Base-by-base conservation (phyloP, 2,329 filamentous ascomycete genomes). In the Zymoseptoria pseudotritici region DNA sequence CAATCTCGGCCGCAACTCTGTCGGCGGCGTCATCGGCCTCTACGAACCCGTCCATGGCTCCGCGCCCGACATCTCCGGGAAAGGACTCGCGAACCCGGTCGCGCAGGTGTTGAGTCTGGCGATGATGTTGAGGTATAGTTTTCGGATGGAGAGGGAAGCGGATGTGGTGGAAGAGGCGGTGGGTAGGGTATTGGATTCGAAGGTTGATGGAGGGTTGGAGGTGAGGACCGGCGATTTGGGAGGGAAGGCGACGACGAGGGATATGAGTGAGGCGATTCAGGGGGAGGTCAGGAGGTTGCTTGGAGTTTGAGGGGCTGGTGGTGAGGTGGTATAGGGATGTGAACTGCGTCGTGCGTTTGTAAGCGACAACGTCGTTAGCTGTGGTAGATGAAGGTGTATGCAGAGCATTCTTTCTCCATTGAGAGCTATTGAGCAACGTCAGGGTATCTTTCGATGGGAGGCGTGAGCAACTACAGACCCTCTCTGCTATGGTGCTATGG, bases 181-280 rank as follows among this genome's bases (percentile, higher is more conserved):
- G 0, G 77, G 78, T 0, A 73, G 74, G 50, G 69, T 85, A 57
- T 78, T 85, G 72, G 75, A 80, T 7, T 76, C 75, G 4, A 80
- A 84, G 2, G 80, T 83, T 63, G 75, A 75, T 10, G 82, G 78
- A 19, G 81, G 80, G 58, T 74, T 75, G 7, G 82, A 81, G 0
- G 70, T 83, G 13, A 69, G 79, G 49, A 85, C 83, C 0, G 76
- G 75, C 5, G 82, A 85, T 71, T 72, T 85, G 1, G 82, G 82
- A 4, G 82, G 83, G 2, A 73, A 66, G 49, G 71, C 73, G 0
- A 72, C 66, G 7, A 79, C 77, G 0, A 72, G 74, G 58, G 72
- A 78, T 54, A 77, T 78, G 36, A 79, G 76, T 3, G 73, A 77
- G 53, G 76, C 76, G 0, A 67, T 71, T n/a, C 70, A 71, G 58